Base-by-base conservation (phyloP, 169 alveolate species). In the Plasmodium blacklocki region DNA sequence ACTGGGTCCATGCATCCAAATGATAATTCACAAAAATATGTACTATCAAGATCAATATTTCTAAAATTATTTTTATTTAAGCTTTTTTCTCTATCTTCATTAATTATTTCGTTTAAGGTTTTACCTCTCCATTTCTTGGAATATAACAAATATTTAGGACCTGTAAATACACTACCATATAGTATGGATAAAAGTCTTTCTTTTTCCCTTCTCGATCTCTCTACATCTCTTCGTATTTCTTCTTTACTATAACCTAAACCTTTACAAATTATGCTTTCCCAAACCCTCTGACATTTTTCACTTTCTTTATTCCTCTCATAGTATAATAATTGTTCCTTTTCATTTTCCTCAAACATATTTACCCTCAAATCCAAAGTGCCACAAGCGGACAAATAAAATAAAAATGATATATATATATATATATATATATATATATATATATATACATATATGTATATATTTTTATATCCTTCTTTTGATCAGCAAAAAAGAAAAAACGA, bases 91-190 rank as follows among this genome's bases (percentile, higher is more conserved):
- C 47, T 54, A 63, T 80, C 90, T 45, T 80, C 85, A 68, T 80
- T 80, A 59, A 80, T 80, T 19, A 80, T 80, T 80, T 80, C 90
- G n/a, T 58, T 80, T 15, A 80, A 32, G 0, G 90, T 80, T 58
- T 80, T 80, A 6, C 90, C 90, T 49, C 90, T 67, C 90, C 90
- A 80, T 68, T 80, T 80, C 54, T 32, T 80, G 2, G 90, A 56
- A 23, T 80, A 80, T 49, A 68, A 63, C 15, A 80, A 83, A 29
- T 80, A 80, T 19, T 68, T 80, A 8, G 52, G 14, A 12, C 90
- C 90, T 50, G 26, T 68, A 47, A 80, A 80, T 23, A 80, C 90
- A 49, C 90, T 80, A 21, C 90, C 90, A 15, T 80, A 80, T 14
- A 80, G 45, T 45, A 70, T 68, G 19, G 90, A 80, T 9, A 80